Base-by-base conservation (phyloP, 331 rosid genomes). In the Rhamnella rubrinervis region DNA sequence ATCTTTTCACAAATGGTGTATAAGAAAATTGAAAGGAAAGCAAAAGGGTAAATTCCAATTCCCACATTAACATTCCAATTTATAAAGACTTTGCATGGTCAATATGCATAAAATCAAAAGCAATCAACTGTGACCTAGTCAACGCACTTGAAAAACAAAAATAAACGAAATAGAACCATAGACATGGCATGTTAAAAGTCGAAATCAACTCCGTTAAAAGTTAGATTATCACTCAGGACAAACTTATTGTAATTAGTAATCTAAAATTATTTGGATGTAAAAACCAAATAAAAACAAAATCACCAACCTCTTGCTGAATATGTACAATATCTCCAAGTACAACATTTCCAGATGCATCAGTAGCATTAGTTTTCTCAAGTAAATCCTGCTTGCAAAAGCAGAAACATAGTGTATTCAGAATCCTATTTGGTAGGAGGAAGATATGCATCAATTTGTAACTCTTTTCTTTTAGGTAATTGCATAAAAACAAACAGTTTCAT, bases 281-380 rank as follows among this genome's bases (percentile, higher is more conserved):
- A n/a, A n/a, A 18, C 31, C 20, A 38, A 52, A 31, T 13, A n/a
- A 78, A 70, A 68, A 78, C 50, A 53, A 28, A 76, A 59, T 44
- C 55, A 85, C 95, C 61, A 80, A 91, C 99, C 97, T 91, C 93
- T 82, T 91, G 96, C 75, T 95, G 99, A 86, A 95, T 80, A 78
- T 80, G 76, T 21, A 91, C 96, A 75, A 95, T 80, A 79, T 95
- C 99, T 50, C 99, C 95, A 52, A 83, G 78, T 57, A 95, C 84
- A 68, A 78, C n/a, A 66, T 95, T 95, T 75, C 99, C 99, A 1
- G 99, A 95, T 16, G 99, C 97, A 87, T 95, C 99, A 28, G 73
- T 95, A 23, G 92, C 93, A 77, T 95, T 91, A 20, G 96, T 95
- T 82, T 91, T 89, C 81, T 91, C 74, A 64, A 95, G 81, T 61